A percentile compares a stretch with the other conserved stretches of the same genome.
Evolutionary conservation across 345 rosid species (phyloP).

Genomic region (Citrus australasica): DNA sequence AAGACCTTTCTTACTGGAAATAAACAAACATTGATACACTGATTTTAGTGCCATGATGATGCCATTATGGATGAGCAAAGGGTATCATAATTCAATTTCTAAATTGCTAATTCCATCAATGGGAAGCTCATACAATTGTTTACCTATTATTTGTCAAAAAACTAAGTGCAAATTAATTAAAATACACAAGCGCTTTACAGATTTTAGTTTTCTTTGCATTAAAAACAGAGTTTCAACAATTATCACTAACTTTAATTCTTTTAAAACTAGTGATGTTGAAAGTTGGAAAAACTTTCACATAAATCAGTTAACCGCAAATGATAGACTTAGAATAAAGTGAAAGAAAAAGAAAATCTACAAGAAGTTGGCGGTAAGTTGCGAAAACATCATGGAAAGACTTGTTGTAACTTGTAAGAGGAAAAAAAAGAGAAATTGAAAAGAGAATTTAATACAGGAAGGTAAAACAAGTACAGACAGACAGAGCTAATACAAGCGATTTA

Average conservation of each 20-base stretch:
- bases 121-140: background rate
- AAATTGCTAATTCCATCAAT: background rate
- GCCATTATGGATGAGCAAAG: background rate
- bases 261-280: no score
- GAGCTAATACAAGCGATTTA: constrained; percentile 40
- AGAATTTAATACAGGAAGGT: constrained; percentile 17
- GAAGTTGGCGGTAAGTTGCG: background rate
- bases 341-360: no score
- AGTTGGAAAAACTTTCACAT: no score
- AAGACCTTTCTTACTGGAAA: background rate
- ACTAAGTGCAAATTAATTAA: background rate
- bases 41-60: no score
- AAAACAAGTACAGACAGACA: constrained; percentile 43
- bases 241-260: no score
- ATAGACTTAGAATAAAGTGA: background rate
- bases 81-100: background rate
- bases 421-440: background rate
- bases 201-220: background rate
- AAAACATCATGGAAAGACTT: background rate
- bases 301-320: no score
- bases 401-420: no score
- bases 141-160: background rate
- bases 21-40: no score
- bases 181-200: background rate
- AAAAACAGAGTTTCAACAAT: no score